A percentile compares a stretch with the other conserved stretches of the same genome.
Conservation (phyloP, 1,284 basidiomycete genomes). For the Ustilago vetiveriae region DNA sequence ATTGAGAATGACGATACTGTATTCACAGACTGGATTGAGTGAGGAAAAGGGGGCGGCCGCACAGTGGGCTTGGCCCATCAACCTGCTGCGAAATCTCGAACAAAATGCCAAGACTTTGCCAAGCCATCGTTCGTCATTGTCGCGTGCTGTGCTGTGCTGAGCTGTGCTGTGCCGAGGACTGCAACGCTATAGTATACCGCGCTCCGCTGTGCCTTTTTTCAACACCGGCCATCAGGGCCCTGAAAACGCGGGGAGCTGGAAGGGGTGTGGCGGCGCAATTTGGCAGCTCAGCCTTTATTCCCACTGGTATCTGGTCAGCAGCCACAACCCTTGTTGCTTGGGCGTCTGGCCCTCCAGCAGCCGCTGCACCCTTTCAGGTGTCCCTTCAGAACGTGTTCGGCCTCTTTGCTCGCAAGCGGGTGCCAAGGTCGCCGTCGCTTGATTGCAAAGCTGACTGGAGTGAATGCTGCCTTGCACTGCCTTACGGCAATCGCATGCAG, state of each 20-base stretch:
- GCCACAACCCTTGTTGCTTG: too few relatives aligned
- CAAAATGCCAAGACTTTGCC: conserved; percentile 28
- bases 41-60: too few relatives aligned
- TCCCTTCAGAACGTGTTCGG: conserved; percentile 4
- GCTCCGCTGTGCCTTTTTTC: conserved; percentile 1
- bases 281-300: too few relatives aligned
- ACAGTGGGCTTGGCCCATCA: too few relatives aligned
- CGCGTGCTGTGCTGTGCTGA: neutral
- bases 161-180: conserved; percentile 1
- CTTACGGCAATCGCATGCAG: neutral
- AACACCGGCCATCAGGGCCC: conserved; percentile 3
- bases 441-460: neutral
- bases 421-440: neutral
- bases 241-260: conserved; percentile 3
- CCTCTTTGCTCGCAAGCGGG: neutral
- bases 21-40: too few relatives aligned
- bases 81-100: too few relatives aligned
- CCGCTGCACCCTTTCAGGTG: neutral
- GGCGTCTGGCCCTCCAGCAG: too few relatives aligned
- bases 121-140: conserved; percentile 32
- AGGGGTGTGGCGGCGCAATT: neutral
- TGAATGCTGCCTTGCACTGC: conserved; percentile 3
- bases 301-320: too few relatives aligned
- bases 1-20: too few relatives aligned
- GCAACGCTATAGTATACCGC: too few relatives aligned